Percentiles rank a stretch among this genome's conserved stretches.
Conservation (phyloP, 805 yeast species). For the Isabelozyma pseudorhagii region DNA sequence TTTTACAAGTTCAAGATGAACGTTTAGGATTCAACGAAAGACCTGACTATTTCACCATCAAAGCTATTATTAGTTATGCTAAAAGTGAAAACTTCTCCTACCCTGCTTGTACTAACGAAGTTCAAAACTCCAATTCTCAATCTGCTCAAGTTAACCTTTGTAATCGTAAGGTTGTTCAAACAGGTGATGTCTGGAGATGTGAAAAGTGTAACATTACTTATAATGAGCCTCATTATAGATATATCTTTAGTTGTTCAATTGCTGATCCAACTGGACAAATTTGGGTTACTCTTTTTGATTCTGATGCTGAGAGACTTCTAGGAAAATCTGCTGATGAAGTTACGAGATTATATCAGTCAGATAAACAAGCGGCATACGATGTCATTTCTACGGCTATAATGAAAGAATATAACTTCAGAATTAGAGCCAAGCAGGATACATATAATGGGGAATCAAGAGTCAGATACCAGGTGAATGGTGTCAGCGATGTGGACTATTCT, state of each 20-base stretch:
- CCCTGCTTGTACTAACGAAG: constrained; percentile 77
- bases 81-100: constrained; percentile 78
- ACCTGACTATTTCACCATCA: constrained; percentile 74
- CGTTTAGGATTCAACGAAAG: constrained; percentile 72
- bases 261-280: constrained; percentile 79
- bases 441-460: constrained; percentile 77
- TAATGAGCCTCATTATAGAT: constrained; percentile 72
- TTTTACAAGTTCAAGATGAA: constrained; percentile 61
- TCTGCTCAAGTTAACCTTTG: constrained; percentile 38
- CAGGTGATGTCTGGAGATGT: constrained; percentile 82
- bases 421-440: constrained; percentile 79
- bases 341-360: constrained; percentile 29
- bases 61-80: constrained; percentile 70
- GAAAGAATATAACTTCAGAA: constrained; percentile 69
- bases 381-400: constrained; percentile 51
- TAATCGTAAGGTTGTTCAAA: constrained; percentile 74
- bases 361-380: constrained; percentile 41
- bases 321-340: constrained; percentile 67
- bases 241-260: constrained; percentile 71
- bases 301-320: constrained; percentile 67
- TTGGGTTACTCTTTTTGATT: constrained; percentile 87
- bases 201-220: constrained; percentile 80
- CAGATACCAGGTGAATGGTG: constrained; percentile 63
- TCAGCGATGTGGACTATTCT: constrained; percentile 51
- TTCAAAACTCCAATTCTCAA: constrained; percentile 11